phyloP scores from a whole-genome alignment of 192 early-diverging fungal species.

The Backusella westeae region DNA sequence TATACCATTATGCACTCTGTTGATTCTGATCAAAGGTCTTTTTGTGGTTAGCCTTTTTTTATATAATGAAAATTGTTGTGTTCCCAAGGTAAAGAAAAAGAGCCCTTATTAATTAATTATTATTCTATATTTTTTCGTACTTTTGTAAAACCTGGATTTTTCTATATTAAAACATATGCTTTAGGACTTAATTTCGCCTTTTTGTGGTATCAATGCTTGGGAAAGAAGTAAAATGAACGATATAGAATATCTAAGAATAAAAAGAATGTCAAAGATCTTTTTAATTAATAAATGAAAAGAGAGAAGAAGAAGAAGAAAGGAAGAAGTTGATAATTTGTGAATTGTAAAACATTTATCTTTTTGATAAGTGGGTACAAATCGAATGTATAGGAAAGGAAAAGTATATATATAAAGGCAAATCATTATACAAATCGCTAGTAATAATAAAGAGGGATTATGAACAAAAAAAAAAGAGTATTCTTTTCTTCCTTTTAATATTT shows the following conservation, averaged over 20 bases:
- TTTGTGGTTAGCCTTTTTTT: background rate
- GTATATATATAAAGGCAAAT: background rate
- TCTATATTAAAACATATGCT: background rate
- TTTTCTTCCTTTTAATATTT: background rate
- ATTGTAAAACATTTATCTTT: background rate
- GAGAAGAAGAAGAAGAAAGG: background rate
- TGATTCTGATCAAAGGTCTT: background rate
- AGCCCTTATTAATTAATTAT: background rate
- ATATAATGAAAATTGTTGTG: background rate
- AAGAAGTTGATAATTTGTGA: background rate
- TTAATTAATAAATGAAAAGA: background rate
- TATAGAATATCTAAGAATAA: background rate
- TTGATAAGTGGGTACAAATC: background rate
- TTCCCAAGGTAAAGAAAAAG: background rate
- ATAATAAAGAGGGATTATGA: background rate
- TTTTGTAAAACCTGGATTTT: conserved; percentile 2
- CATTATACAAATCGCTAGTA: background rate
- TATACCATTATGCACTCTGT: background rate
- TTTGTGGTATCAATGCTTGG: background rate
- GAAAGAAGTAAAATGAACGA: background rate
- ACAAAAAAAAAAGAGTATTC: background rate
- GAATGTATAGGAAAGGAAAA: background rate
- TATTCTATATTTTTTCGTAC: background rate
- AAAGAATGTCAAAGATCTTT: background rate
- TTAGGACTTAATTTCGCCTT: background rate